Percentiles rank a stretch among this genome's conserved stretches.
These are phyloP conservation scores for Fusarium tuaranense DNA, from an alignment of 2,329 filamentous ascomycete genomes.

Conservation along the genomic window DNA sequence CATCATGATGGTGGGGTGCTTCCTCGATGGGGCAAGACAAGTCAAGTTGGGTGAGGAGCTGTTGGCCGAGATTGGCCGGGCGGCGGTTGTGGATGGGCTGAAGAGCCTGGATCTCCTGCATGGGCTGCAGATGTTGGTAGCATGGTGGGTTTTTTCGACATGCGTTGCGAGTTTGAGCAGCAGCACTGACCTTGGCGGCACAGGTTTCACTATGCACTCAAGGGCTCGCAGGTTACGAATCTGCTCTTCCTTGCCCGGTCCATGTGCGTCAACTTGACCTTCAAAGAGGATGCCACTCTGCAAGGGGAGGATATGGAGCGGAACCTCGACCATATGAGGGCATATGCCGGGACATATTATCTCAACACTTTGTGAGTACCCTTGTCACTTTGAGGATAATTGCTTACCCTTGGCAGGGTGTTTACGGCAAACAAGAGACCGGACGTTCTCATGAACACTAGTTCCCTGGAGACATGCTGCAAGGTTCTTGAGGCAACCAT, in stretches of 20 bases:
- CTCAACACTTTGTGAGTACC: slow-evolving; percentile 59
- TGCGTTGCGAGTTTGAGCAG: neutral
- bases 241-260: slow-evolving; percentile 61
- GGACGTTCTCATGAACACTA: slow-evolving; percentile 61
- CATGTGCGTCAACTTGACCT: slow-evolving; percentile 57
- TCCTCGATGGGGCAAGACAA: slow-evolving; percentile 59
- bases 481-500: slow-evolving; percentile 55
- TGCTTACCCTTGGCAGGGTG: slow-evolving; percentile 44
- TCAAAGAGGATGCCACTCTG: slow-evolving; percentile 41
- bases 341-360: slow-evolving; percentile 63
- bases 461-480: slow-evolving; percentile 58
- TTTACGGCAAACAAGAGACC: slow-evolving; percentile 61
- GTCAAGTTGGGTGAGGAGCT: slow-evolving; percentile 57
- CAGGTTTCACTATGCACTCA: slow-evolving; percentile 62
- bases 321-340: slow-evolving; percentile 59
- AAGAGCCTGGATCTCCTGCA: slow-evolving; percentile 62
- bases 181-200: neutral
- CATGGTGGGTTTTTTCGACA: slow-evolving; percentile 53
- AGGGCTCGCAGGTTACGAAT: slow-evolving; percentile 63
- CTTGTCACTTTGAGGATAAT: neutral
- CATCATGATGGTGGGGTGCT: slow-evolving; percentile 58
- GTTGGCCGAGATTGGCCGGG: slow-evolving; percentile 56
- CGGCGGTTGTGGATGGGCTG: slow-evolving; percentile 54
- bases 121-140: slow-evolving; percentile 57
- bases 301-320: slow-evolving; percentile 34